phyloP scores from a whole-genome alignment of 495 filamentous ascomycete genomes.

The Aspergillus panamensis region DNA sequence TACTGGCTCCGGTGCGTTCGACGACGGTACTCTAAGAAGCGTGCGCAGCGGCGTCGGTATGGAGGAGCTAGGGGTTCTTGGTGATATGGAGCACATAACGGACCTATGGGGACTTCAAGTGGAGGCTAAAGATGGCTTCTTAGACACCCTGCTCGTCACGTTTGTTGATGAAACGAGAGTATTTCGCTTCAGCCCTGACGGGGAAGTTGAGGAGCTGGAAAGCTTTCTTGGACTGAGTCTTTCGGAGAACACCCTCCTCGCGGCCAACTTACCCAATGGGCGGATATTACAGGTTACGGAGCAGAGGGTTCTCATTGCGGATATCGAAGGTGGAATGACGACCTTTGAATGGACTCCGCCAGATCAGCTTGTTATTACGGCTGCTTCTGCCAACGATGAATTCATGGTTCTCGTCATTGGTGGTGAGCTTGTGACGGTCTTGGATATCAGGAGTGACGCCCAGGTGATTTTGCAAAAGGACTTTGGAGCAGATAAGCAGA shows the following conservation, averaged over 20 bases:
- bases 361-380: slow-evolving; percentile 61
- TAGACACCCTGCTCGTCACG: slow-evolving; percentile 74
- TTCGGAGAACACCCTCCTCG: slow-evolving; percentile 68
- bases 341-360: slow-evolving; percentile 65
- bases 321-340: slow-evolving; percentile 65
- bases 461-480: slow-evolving; percentile 52
- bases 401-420: slow-evolving; percentile 68
- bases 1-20: slow-evolving; percentile 81
- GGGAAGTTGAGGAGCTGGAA: slow-evolving; percentile 82
- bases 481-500: slow-evolving; percentile 63
- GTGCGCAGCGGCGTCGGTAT: slow-evolving; percentile 92
- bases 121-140: slow-evolving; percentile 35
- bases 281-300: slow-evolving; percentile 77
- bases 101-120: slow-evolving; percentile 65
- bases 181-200: slow-evolving; percentile 69
- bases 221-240: slow-evolving; percentile 66
- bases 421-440: slow-evolving; percentile 61
- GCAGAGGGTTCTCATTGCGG: slow-evolving; percentile 56
- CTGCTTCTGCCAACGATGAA: slow-evolving; percentile 68
- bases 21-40: slow-evolving; percentile 81
- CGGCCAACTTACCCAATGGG: slow-evolving; percentile 56
- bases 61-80: slow-evolving; percentile 79
- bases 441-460: slow-evolving; percentile 60
- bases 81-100: slow-evolving; percentile 71
- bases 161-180: slow-evolving; percentile 81